Conservation (phyloP, 176 grass and related monocot species). For the Cymbopogon citratus region DNA sequence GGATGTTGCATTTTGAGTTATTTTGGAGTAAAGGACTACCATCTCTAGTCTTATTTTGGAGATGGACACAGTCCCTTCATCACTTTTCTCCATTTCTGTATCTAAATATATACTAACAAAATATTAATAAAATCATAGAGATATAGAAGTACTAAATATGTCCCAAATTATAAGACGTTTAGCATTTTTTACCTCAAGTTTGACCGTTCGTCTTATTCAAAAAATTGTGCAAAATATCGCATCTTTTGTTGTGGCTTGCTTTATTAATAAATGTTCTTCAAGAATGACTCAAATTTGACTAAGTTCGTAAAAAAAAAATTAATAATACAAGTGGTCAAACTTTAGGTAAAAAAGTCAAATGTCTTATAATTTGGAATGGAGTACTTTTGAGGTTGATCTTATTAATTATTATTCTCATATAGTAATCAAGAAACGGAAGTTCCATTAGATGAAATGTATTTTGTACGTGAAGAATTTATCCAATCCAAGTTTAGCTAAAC, state of each 20-base stretch:
- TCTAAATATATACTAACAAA: not conserved
- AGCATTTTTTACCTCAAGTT: too few species aligned
- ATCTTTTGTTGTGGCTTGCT: too few species aligned
- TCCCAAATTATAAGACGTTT: too few species aligned
- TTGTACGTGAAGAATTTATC: not conserved
- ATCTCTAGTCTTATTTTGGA: not conserved
- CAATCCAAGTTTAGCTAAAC: not conserved
- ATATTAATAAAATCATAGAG: not conserved
- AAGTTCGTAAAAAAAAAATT: too few species aligned
- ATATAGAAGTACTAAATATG: not conserved
- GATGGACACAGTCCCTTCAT: not conserved
- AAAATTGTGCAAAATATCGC: too few species aligned
- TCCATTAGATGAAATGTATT: conserved; percentile 4
- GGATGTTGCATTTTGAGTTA: not conserved
- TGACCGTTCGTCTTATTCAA: too few species aligned
- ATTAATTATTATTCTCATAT: not conserved
- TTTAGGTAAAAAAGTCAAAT: too few species aligned
- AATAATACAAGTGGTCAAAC: too few species aligned
- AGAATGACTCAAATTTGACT: too few species aligned
- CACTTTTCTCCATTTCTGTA: not conserved
- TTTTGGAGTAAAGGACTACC: not conserved
- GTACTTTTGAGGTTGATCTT: not conserved
- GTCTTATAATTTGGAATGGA: too few species aligned
- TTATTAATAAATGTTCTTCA: too few species aligned
- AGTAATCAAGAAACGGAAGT: not conserved